These are phyloP conservation scores for Metschnikowia santaceciliae DNA, from an alignment of 805 yeast genomes.

Conservation along the genomic window DNA sequence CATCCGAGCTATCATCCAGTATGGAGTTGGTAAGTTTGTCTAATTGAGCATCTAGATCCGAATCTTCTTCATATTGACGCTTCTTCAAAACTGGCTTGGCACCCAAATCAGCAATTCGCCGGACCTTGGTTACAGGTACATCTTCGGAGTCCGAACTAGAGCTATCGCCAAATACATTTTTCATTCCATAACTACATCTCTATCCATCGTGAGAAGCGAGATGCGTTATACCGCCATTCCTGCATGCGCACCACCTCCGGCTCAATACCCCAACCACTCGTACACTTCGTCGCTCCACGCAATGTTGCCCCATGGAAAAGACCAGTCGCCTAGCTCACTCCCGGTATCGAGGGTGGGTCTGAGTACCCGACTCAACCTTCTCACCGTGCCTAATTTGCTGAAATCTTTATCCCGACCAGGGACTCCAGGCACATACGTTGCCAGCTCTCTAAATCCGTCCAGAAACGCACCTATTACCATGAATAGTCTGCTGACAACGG, in stretches of 20 bases:
- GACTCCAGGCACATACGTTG: slow-evolving; percentile 25
- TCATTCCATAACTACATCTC: slow-evolving; percentile 6
- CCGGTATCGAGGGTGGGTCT: slow-evolving; percentile 38
- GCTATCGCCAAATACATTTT: slow-evolving; percentile 14
- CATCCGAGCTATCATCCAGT: neutral
- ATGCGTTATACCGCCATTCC: neutral
- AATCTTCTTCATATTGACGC: neutral
- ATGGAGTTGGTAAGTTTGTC: neutral
- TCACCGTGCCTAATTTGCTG: slow-evolving; percentile 8
- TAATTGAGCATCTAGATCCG: neutral
- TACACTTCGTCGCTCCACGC: neutral
- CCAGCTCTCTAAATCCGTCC: slow-evolving; percentile 38
- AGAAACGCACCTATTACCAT: slow-evolving; percentile 26
- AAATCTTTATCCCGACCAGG: slow-evolving; percentile 14
- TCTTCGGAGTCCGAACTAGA: slow-evolving; percentile 14
- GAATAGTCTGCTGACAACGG: slow-evolving; percentile 14
- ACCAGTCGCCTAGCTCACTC: slow-evolving; percentile 26
- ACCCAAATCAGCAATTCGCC: neutral
- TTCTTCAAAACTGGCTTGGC: neutral
- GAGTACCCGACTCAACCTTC: slow-evolving; percentile 27
- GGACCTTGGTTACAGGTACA: neutral
- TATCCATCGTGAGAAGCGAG: neutral
- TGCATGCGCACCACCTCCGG: neutral
- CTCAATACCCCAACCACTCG: neutral
- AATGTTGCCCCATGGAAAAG: slow-evolving; percentile 28